Conservation (phyloP, 2,329 filamentous ascomycete species). For the Colletotrichum cereale region DNA sequence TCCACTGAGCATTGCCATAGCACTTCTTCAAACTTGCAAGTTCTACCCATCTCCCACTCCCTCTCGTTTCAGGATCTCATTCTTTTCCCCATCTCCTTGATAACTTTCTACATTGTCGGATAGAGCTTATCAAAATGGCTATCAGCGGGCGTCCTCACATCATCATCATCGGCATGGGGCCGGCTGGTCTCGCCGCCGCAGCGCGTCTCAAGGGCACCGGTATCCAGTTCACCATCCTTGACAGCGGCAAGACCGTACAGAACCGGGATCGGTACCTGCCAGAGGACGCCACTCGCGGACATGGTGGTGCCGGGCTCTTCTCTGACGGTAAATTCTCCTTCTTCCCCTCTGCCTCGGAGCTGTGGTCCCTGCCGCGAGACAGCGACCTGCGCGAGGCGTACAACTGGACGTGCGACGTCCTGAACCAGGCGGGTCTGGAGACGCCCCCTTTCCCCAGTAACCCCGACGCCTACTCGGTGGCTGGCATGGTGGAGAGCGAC, state of each 20-base stretch:
- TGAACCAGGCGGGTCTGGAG: constrained; percentile 8
- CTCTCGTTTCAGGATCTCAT: neutral
- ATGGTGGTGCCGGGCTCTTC: constrained; percentile 4
- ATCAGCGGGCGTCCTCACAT: constrained; percentile 42
- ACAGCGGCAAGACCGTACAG: constrained; percentile 3
- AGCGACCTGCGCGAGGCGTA: constrained; percentile 4
- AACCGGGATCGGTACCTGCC: neutral
- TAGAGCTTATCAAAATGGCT: neutral
- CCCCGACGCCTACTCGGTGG: constrained; percentile 1
- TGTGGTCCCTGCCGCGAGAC: constrained; percentile 9
- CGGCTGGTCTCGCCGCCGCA: constrained; percentile 49
- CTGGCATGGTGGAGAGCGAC: constrained; percentile 5
- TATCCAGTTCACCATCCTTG: constrained; percentile 6
- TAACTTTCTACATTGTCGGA: neutral
- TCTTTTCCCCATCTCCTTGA: neutral
- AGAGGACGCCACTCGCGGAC: constrained; percentile 2
- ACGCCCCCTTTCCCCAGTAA: constrained; percentile 3
- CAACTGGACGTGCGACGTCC: neutral
- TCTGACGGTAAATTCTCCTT: constrained; percentile 3
- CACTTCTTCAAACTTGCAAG: neutral
- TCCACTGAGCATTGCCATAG: neutral
- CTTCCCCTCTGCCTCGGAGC: constrained; percentile 4
- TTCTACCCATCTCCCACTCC: neutral
- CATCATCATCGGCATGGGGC: constrained; percentile 48
- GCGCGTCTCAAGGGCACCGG: constrained; percentile 44